These are phyloP conservation scores for Acanthamoeba royreba DNA, from an alignment of 208 protist genomes.

Conservation along the genomic window DNA sequence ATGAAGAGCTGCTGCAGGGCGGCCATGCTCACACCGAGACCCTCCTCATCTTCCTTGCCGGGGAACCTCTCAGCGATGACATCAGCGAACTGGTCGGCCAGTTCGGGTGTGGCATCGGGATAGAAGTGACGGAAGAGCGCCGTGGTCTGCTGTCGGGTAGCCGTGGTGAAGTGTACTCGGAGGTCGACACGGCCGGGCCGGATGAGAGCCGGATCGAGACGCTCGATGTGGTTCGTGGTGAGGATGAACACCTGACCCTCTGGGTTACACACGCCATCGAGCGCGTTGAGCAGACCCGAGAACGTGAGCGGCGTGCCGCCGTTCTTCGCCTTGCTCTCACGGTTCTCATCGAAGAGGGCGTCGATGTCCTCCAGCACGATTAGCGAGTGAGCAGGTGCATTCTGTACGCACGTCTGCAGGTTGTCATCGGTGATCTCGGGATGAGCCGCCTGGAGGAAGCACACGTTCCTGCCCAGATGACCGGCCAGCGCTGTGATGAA, in stretches of 20 bases:
- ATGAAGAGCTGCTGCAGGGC: slow-evolving; percentile 22
- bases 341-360: slow-evolving; percentile 83
- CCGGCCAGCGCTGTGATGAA: slow-evolving; percentile 91
- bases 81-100: not conserved
- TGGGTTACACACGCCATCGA: slow-evolving; percentile 93
- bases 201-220: slow-evolving; percentile 91
- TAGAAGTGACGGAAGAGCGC: slow-evolving; percentile 89
- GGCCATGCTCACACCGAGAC: not conserved
- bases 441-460: slow-evolving; percentile 76
- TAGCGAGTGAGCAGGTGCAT: slow-evolving; percentile 83
- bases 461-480: slow-evolving; percentile 89
- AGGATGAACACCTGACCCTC: slow-evolving; percentile 95
- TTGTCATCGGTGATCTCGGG: not conserved
- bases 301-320: slow-evolving; percentile 82
- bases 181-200: slow-evolving; percentile 92
- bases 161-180: slow-evolving; percentile 85
- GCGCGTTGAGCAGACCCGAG: slow-evolving; percentile 92
- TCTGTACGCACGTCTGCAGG: slow-evolving; percentile 75
- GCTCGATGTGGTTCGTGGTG: slow-evolving; percentile 96
- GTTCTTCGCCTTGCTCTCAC: not conserved
- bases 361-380: slow-evolving; percentile 95
- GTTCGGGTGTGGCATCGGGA: not conserved
- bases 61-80: not conserved
- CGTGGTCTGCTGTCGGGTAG: slow-evolving; percentile 77
- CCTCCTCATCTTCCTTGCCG: not conserved